Percentiles rank a stretch among this genome's conserved stretches.
Conservation (phyloP, 129 eudicot species). For the Dittrichia graveolens region DNA sequence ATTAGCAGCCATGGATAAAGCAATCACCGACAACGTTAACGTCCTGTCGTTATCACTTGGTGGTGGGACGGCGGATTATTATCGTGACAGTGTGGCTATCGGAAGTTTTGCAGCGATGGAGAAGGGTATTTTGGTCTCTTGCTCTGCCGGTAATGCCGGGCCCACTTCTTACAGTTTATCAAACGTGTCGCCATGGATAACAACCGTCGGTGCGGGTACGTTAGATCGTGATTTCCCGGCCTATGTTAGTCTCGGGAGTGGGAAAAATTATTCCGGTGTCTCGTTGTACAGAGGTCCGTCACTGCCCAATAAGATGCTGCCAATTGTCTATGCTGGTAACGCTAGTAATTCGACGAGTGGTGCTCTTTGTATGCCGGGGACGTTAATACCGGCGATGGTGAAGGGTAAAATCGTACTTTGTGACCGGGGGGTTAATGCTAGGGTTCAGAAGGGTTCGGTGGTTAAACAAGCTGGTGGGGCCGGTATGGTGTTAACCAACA, state of each 20-base stretch:
- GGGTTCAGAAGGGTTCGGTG: slow-evolving; percentile 91
- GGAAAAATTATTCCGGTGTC: slow-evolving; percentile 75
- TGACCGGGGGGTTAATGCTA: slow-evolving; percentile 83
- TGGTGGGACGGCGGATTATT: slow-evolving; percentile 86
- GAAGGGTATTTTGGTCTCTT: slow-evolving; percentile 79
- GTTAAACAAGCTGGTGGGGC: slow-evolving; percentile 88
- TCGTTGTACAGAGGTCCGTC: slow-evolving; percentile 66
- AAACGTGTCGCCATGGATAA: slow-evolving; percentile 93
- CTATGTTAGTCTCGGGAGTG: slow-evolving; percentile 76
- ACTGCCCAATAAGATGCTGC: slow-evolving; percentile 53
- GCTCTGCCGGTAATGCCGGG: slow-evolving; percentile 96
- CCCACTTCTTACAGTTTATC: slow-evolving; percentile 84
- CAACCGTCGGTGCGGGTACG: slow-evolving; percentile 98
- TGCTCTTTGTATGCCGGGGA: slow-evolving; percentile 83
- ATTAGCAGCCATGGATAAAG: slow-evolving; percentile 75
- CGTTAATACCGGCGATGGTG: slow-evolving; percentile 71
- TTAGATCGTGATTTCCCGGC: slow-evolving; percentile 96
- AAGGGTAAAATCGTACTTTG: slow-evolving; percentile 83
- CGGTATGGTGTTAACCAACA: slow-evolving; percentile 91
- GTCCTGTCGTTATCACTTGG: slow-evolving; percentile 81
- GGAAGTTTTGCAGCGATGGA: slow-evolving; percentile 94
- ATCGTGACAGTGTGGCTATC: slow-evolving; percentile 81
- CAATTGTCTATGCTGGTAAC: slow-evolving; percentile 90
- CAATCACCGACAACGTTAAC: slow-evolving; percentile 73
- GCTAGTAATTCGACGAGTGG: slow-evolving; percentile 74